These are phyloP conservation scores for Spathaspora girioi DNA, from an alignment of 805 yeast species.

Conservation along the genomic window DNA sequence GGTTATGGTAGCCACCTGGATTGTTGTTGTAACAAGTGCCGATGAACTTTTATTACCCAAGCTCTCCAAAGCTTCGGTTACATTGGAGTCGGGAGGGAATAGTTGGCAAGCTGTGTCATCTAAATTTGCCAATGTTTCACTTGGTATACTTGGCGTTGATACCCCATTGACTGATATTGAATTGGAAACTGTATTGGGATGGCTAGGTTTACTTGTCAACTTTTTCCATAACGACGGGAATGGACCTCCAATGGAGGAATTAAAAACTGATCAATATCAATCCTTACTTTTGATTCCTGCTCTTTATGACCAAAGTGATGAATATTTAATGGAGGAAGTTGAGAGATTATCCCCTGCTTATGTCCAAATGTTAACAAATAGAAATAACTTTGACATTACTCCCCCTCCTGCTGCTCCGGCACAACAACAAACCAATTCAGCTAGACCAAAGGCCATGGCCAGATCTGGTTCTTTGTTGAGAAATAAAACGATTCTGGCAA, in stretches of 20 bases:
- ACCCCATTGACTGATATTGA: conserved; percentile 56
- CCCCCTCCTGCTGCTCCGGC: too few relatives aligned
- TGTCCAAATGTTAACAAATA: conserved; percentile 44
- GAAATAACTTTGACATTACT: conserved; percentile 38
- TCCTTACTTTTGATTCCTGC: conserved; percentile 60
- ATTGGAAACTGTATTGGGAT: conserved; percentile 62
- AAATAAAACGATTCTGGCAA: conserved; percentile 65
- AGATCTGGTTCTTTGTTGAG: conserved; percentile 50
- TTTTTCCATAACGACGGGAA: conserved; percentile 80
- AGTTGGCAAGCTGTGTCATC: conserved; percentile 46
- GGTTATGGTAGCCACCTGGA: conserved; percentile 81
- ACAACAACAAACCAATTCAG: neutral
- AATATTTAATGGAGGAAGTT: conserved; percentile 52
- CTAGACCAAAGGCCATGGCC: neutral
- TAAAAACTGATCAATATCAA: conserved; percentile 64
- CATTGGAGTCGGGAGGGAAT: conserved; percentile 6
- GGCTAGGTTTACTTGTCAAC: conserved; percentile 64
- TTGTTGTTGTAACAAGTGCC: conserved; percentile 61
- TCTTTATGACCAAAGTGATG: conserved; percentile 52
- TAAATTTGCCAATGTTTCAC: conserved; percentile 50
- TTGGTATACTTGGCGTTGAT: conserved; percentile 15
- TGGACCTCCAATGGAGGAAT: conserved; percentile 67
- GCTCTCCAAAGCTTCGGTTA: conserved; percentile 40
- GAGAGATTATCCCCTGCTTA: conserved; percentile 56
- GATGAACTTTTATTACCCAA: conserved; percentile 76